These are phyloP conservation scores for Fraxinus sp. DNA, from an alignment of 305 asterid genomes.

Conservation along the genomic window DNA sequence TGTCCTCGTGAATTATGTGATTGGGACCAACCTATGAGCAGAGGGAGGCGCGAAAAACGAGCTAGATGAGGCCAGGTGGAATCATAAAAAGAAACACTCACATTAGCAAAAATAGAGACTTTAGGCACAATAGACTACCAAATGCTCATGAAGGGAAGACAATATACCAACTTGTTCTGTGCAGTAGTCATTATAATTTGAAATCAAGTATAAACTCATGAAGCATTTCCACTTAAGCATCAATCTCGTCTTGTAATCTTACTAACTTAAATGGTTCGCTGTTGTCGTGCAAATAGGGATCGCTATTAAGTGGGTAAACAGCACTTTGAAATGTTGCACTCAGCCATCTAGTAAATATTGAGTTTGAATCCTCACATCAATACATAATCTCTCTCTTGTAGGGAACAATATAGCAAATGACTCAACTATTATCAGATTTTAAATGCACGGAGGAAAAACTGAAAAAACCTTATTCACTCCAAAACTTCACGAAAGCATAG, in stretches of 20 bases:
- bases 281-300: background rate
- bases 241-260: background rate
- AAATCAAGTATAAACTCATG: background rate
- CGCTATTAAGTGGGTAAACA: background rate
- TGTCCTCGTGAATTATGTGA: background rate
- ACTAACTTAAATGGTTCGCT: background rate
- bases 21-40: background rate
- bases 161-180: background rate
- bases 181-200: background rate
- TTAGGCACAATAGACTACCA: background rate
- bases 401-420: background rate
- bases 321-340: background rate
- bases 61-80: background rate
- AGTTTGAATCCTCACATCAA: background rate
- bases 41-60: background rate
- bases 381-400: background rate
- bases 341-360: background rate
- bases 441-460: background rate
- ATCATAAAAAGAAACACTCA: background rate
- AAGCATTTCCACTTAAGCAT: background rate
- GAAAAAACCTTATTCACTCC: slow-evolving; percentile 46
- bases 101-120: background rate
- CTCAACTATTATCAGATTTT: background rate
- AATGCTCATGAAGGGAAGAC: background rate
- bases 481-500: slow-evolving; percentile 63